Conservation (phyloP, 1,284 basidiomycete genomes). For the Cronartium quercuum region DNA sequence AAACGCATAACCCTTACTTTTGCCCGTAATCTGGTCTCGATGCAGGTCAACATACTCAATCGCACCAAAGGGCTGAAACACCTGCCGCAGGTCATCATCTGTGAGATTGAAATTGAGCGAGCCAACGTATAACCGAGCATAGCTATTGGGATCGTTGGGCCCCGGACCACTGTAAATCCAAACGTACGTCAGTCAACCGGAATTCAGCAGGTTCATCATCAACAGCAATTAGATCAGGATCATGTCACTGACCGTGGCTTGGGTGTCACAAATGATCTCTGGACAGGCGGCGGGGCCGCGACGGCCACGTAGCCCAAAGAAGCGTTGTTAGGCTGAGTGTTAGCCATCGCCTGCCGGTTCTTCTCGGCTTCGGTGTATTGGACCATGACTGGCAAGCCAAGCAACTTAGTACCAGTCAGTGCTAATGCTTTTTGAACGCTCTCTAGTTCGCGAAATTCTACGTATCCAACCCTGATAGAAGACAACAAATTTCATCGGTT, state of each 20-base stretch:
- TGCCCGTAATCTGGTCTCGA: constrained; percentile 67
- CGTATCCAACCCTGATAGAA: constrained; percentile 72
- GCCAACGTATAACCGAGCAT: constrained; percentile 82
- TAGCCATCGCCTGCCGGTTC: constrained; percentile 59
- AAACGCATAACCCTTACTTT: constrained; percentile 96
- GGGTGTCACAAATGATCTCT: constrained; percentile 42
- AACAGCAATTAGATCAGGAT: background rate
- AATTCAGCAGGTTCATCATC: constrained; percentile 45
- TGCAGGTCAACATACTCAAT: constrained; percentile 98
- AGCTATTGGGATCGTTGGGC: constrained; percentile 52
- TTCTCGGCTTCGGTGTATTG: constrained; percentile 93
- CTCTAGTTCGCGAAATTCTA: constrained; percentile 85
- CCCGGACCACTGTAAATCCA: constrained; percentile 45
- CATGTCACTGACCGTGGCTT: constrained; percentile 54
- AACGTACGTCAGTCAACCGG: too few species aligned
- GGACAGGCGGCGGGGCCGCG: constrained; percentile 36
- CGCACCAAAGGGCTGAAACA: constrained; percentile 96
- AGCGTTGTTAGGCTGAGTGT: constrained; percentile 39
- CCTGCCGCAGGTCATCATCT: constrained; percentile 91
- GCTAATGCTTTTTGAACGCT: constrained; percentile 82
- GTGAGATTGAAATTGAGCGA: constrained; percentile 93
- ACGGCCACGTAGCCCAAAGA: constrained; percentile 54
- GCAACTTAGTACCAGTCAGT: constrained; percentile 86
- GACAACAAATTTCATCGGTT: too few species aligned
- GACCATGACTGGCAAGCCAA: constrained; percentile 94